Evolutionary conservation across 345 rosid genomes (phyloP), one percentile per base, ranked within the genome.

Genomic region (Hypericum androsaemum): DNA sequence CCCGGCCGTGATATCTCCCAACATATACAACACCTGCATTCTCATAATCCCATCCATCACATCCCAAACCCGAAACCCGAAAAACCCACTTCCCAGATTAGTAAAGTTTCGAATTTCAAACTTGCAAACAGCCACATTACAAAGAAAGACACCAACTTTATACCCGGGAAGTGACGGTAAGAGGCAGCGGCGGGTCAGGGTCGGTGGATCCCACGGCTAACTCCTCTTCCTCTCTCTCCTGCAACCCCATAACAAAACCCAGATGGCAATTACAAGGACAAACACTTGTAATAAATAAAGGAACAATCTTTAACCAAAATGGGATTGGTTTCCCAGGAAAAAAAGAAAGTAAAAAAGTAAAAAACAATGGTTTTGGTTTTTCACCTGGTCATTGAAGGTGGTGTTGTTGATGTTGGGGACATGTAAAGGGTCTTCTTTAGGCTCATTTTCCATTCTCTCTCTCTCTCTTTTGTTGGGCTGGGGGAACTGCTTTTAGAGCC

Each of bases 141-240:
- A 32, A 53, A 40, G 3, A 50, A 62, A 64, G 11, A 38, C 6
- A 0, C 52, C n/a, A 44, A 13, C 52, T 35, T 50, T 10, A 66
- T 75, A 88, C 98, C 78, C 98, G 81, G 61, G 98, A 88, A 74
- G 98, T 83, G 66, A 83, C 90, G 39, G 97, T 83, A 57, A 85
- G 84, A 52, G 95, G 95, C 12, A 79, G 68, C 60, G 94, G 94
- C 37, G 73, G 56, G 7, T 77, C 86, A 52, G 76, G 75, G 53
- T 81, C 86, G 65, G 80, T 86, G 35, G 86, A 73, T 53, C 79
- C 77, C 40, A 71, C 54, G 37, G 72, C 80, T 61, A 67, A 62
- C 43, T 80, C 74, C 41, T 71, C 89, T 43, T 80, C 79, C 55
- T 78, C 82, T 61, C 64, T 82, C 38, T 82, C 81, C 90, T 83